Conservation (phyloP, 805 yeast genomes). For the Wickerhamiella bombiphila region DNA sequence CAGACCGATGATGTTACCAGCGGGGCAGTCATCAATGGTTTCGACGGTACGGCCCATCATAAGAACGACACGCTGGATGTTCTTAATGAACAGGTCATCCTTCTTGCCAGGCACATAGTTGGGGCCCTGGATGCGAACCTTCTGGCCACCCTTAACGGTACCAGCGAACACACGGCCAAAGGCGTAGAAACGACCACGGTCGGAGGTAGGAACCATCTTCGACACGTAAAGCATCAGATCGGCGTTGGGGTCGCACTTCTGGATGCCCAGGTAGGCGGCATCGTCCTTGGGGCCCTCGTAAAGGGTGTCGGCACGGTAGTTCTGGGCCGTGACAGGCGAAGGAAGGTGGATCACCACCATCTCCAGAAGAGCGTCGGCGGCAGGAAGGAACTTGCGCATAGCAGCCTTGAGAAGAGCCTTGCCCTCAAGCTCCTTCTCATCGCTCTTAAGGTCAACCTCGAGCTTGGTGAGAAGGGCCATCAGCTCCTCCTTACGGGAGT, state of each 20-base stretch:
- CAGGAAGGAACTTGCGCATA: constrained; percentile 99
- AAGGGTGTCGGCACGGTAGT: constrained; percentile 96
- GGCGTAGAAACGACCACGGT: constrained; percentile 99
- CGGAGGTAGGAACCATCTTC: constrained; percentile 99
- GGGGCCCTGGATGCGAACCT: constrained; percentile 99
- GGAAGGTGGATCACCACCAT: constrained; percentile 98
- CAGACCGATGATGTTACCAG: constrained; percentile 99
- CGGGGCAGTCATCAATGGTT: constrained; percentile 98
- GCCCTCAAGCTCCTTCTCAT: constrained; percentile 97
- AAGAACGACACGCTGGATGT: constrained; percentile 96
- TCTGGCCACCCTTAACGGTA: constrained; percentile 97
- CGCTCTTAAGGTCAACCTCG: constrained; percentile 85
- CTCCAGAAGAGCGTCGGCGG: constrained; percentile 98
- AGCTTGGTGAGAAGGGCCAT: constrained; percentile 84
- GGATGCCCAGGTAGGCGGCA: constrained; percentile 78
- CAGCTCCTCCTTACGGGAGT: constrained; percentile 96
- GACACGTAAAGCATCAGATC: constrained; percentile 98
- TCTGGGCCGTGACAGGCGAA: constrained; percentile 98
- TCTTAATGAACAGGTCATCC: constrained; percentile 92
- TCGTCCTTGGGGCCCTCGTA: constrained; percentile 96
- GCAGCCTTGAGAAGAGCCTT: constrained; percentile 96
- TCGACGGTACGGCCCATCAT: constrained; percentile 99
- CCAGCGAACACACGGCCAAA: constrained; percentile 99
- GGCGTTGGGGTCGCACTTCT: constrained; percentile 96
- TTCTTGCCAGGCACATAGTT: constrained; percentile 98